These are phyloP conservation scores for Termitomyces sp. DNA, from an alignment of 768 basidiomycete species.

Conservation along the genomic window DNA sequence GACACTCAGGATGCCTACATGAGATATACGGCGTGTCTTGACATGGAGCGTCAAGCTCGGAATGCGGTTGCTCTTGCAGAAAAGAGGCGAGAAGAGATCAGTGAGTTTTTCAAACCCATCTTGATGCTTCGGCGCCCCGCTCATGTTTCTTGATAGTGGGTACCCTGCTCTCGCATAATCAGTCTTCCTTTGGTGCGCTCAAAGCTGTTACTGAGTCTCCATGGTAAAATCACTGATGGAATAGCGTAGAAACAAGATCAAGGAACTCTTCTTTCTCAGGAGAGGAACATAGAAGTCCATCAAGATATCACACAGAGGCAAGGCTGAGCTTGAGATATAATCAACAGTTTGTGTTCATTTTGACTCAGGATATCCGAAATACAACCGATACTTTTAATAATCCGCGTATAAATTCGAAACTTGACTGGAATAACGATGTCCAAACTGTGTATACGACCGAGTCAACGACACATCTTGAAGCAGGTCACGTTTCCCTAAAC, in stretches of 20 bases:
- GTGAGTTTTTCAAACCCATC: conserved; percentile 25
- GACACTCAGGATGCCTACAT: conserved; percentile 71
- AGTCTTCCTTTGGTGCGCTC: conserved; percentile 28
- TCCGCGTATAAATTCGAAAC: conserved; percentile 35
- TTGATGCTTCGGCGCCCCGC: conserved; percentile 6
- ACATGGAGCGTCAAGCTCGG: conserved; percentile 61
- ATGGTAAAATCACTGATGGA: conserved; percentile 14
- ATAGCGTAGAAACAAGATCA: conserved; percentile 34
- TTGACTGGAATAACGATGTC: conserved; percentile 42
- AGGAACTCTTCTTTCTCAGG: conserved; percentile 49
- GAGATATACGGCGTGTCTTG: conserved; percentile 63
- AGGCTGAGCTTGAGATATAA: conserved; percentile 1
- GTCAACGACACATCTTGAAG: conserved; percentile 39
- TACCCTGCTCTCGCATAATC: conserved; percentile 41
- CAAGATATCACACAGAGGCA: conserved; percentile 41
- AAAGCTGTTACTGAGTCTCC: conserved; percentile 8
- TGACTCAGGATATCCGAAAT: conserved; percentile 30
- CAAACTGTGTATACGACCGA: conserved; percentile 40
- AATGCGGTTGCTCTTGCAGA: conserved; percentile 60
- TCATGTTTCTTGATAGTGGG: conserved; percentile 34
- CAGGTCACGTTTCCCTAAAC: conserved; percentile 17
- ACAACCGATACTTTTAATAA: conserved; percentile 36
- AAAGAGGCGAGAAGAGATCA: conserved; percentile 65
- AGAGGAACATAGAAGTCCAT: conserved; percentile 41
- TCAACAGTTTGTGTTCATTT: neutral